Base-by-base conservation (phyloP, 108 stramenopile species). In the Bacterosira constricta region DNA sequence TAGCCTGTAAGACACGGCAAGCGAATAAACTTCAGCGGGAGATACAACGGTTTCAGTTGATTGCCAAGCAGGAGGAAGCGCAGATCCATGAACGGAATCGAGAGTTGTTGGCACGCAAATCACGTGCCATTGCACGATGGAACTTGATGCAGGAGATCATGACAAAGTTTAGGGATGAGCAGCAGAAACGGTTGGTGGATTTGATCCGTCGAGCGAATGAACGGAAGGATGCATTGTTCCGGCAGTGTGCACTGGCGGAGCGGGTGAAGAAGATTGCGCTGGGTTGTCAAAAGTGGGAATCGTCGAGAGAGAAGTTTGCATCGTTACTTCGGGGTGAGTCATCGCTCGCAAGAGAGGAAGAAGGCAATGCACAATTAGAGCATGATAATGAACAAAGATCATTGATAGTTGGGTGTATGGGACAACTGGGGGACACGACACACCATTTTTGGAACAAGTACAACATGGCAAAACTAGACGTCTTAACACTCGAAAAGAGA, bases 371-470 rank as follows among this genome's bases (percentile, higher is more conserved):
- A 67, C 25, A 53, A 54, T 11, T 26, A 2, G 52, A 39, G 37
- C 25, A 53, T 9, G 34, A 36, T 21, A 37, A 49, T 30, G 38
- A 53, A 23, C 37, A 55, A 55, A 36, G 50, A 29, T 21, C 63
- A 45, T 31, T 59, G 27, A 54, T 54, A 54, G 13, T 54, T 32
- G 11, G 29, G 4, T 54, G 53, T 29, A 54, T 54, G 53, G 53
- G 53, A 1, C 53, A 12, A 54, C 62, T 78, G 5, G 52, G 50
- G 53, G 55, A 78, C 51, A 45, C 30, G 15, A 63, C 63, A 21
- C 63, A 64, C 25, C 63, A 69, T 31, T 78, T 78, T 36, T 78
- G 77, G 77, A 69, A 70, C 63, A 78, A 70, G 58, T 78, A 78
- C 63, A 78, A 78, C 45, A 59, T 58, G 55, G 77, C 77, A 6